Evolutionary conservation across 169 alveolate species (phyloP).

Genomic region (Plasmodium gonderi): DNA sequence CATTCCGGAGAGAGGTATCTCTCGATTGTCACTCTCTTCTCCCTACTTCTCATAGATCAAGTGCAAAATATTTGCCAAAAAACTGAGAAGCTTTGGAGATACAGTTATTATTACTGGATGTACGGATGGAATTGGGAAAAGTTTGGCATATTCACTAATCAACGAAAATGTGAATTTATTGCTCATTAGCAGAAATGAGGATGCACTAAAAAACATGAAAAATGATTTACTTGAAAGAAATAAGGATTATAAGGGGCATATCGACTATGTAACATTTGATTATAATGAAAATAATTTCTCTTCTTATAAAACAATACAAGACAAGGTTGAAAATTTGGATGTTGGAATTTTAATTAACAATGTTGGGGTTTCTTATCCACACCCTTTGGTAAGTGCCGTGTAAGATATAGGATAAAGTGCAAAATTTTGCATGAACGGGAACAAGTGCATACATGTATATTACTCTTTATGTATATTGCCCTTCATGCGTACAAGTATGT

Average conservation of each 20-base stretch:
- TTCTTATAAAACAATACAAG: constrained; percentile 28
- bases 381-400: constrained; percentile 45
- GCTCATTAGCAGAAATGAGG: constrained; percentile 52
- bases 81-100: constrained; percentile 74
- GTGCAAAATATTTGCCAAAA: constrained; percentile 10
- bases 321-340: constrained; percentile 35
- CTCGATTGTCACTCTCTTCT: too few species aligned
- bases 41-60: constrained; percentile 8
- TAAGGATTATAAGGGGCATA: constrained; percentile 20
- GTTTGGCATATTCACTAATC: constrained; percentile 74
- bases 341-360: constrained; percentile 79
- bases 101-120: constrained; percentile 82
- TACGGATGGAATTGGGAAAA: constrained; percentile 84
- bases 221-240: constrained; percentile 21
- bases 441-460: background rate
- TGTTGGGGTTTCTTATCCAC: constrained; percentile 80
- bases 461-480: background rate
- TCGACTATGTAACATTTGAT: constrained; percentile 47
- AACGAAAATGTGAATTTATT: constrained; percentile 51
- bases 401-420: background rate
- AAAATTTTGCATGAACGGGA: background rate
- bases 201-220: constrained; percentile 29
- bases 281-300: constrained; percentile 36
- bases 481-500: background rate
- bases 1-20: background rate